A percentile compares a stretch with the other conserved stretches of the same genome.
Conservation (phyloP, 2,329 filamentous ascomycete genomes). For the Penicillium concentricum region DNA sequence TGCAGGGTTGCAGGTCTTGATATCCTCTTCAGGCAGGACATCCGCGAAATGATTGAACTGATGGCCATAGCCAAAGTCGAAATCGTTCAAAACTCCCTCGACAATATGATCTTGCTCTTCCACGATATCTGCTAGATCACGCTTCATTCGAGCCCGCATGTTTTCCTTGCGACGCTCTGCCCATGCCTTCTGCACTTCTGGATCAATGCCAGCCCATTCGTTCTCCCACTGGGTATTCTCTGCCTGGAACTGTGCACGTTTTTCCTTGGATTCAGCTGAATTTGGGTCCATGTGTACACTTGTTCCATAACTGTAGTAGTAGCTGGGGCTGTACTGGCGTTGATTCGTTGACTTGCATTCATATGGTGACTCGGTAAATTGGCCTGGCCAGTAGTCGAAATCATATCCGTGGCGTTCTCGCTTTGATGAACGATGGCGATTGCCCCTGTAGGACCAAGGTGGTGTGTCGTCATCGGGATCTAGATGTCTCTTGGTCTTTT, state of each 20-base stretch:
- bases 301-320: conserved; percentile 31
- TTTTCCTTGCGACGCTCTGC: conserved; percentile 9
- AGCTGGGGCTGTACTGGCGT: conserved; percentile 4
- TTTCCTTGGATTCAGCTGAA: conserved; percentile 23
- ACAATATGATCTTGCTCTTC: neutral
- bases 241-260: conserved; percentile 9
- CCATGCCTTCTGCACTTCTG: conserved; percentile 6
- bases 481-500: neutral
- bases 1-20: neutral
- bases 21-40: neutral
- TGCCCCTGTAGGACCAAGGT: neutral
- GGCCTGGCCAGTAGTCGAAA: neutral
- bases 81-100: neutral
- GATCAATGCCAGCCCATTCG: conserved; percentile 7
- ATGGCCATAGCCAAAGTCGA: neutral
- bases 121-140: conserved; percentile 13
- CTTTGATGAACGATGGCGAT: neutral
- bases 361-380: neutral
- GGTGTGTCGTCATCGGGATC: neutral
- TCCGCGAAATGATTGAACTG: neutral
- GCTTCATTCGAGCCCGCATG: conserved; percentile 10
- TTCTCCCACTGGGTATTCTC: conserved; percentile 10
- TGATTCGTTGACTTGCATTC: neutral
- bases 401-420: neutral
- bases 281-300: conserved; percentile 33